Conservation (phyloP, 768 basidiomycete species). For the Amanita jacksonii region DNA sequence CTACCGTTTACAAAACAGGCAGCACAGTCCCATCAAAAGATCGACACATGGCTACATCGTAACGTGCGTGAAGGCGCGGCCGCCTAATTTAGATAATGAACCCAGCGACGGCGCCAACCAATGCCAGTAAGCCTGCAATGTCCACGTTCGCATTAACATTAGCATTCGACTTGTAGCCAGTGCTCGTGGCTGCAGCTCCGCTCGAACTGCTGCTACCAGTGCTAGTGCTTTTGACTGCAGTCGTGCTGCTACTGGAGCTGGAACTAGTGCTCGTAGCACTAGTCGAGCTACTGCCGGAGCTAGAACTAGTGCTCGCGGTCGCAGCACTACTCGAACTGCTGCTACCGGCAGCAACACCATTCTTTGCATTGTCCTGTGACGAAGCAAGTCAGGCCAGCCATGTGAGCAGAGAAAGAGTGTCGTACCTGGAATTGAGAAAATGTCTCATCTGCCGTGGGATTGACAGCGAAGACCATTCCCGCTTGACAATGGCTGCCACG, state of each 20-base stretch:
- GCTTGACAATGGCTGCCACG: slow-evolving; percentile 32
- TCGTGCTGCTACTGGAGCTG: slow-evolving; percentile 18
- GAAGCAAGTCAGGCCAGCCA: no score
- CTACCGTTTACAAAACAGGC: no score
- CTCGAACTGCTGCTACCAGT: slow-evolving; percentile 4
- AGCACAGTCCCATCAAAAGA: no score
- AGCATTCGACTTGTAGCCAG: neutral
- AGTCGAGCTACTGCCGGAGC: neutral
- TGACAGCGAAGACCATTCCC: slow-evolving; percentile 59
- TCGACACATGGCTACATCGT: no score
- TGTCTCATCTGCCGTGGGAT: slow-evolving; percentile 36
- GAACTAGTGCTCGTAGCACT: neutral
- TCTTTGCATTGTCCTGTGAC: neutral
- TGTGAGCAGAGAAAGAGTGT: neutral
- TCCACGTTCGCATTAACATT: slow-evolving; percentile 16
- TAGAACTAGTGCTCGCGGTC: neutral
- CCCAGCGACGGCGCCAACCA: slow-evolving; percentile 23
- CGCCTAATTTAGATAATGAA: slow-evolving; percentile 19
- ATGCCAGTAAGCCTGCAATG: neutral
- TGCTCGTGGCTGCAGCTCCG: no score
- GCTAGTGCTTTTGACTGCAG: no score
- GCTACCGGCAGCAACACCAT: neutral
- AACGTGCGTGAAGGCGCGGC: slow-evolving; percentile 9
- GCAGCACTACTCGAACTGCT: no score
- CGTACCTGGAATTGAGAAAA: slow-evolving; percentile 39